phyloP scores from a whole-genome alignment of 345 rosid genomes.

The Eucalyptus erythrocorys region DNA sequence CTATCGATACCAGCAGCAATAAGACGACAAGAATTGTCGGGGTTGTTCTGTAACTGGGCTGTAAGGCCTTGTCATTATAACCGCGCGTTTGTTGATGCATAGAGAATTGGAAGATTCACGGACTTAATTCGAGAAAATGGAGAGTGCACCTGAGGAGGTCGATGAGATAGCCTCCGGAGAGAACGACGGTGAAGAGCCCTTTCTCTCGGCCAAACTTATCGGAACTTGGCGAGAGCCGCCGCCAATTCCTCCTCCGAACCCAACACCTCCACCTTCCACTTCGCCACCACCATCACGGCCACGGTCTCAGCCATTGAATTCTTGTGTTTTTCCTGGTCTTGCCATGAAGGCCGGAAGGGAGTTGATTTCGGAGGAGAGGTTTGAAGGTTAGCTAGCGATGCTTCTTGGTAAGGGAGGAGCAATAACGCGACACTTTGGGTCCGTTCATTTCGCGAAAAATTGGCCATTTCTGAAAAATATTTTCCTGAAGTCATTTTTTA shows the following conservation, averaged over 20 bases:
- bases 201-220: slow-evolving; percentile 43
- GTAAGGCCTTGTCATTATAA: not conserved
- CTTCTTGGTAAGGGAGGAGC: not conserved
- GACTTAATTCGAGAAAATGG: not conserved
- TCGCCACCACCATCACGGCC: not conserved
- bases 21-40: not conserved
- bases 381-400: not conserved
- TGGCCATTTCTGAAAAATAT: too few species aligned
- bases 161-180: slow-evolving; percentile 75
- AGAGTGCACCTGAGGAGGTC: slow-evolving; percentile 43
- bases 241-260: slow-evolving; percentile 53
- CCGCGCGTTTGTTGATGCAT: not conserved
- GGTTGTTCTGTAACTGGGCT: not conserved
- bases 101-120: not conserved
- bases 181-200: slow-evolving; percentile 60
- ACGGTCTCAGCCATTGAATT: not conserved
- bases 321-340: not conserved
- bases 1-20: not conserved
- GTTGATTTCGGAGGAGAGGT: not conserved
- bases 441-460: too few species aligned
- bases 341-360: not conserved
- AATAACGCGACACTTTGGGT: not conserved
- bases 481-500: too few species aligned
- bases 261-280: slow-evolving; percentile 35
- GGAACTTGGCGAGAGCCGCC: slow-evolving; percentile 48